A percentile compares a stretch with the other conserved stretches of the same genome.
These are phyloP conservation scores for Trichoderma sp. DNA, from an alignment of 2,329 filamentous ascomycete species.

Conservation along the genomic window DNA sequence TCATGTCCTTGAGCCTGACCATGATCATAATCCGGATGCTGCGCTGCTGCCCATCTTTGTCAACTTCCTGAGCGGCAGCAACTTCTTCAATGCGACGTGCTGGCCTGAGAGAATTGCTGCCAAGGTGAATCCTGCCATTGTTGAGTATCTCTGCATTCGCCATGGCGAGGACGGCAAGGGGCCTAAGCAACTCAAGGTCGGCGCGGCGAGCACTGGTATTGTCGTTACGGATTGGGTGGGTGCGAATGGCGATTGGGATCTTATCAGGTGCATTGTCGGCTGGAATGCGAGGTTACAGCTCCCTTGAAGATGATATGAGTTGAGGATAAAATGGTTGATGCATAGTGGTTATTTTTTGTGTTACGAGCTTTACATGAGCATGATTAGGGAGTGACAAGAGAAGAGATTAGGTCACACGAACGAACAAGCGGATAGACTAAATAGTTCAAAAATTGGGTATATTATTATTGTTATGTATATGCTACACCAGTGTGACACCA, in stretches of 20 bases:
- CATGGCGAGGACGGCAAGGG: slow-evolving; percentile 55
- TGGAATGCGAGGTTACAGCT: slow-evolving; percentile 75
- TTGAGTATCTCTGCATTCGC: slow-evolving; percentile 59
- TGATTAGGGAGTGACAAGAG: no score
- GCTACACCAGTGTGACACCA: background rate
- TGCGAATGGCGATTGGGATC: slow-evolving; percentile 81
- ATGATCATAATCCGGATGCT: slow-evolving; percentile 25
- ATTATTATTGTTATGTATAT: background rate
- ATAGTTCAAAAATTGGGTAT: background rate
- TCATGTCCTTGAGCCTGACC: slow-evolving; percentile 40
- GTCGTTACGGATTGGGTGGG: slow-evolving; percentile 95
- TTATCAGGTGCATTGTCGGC: slow-evolving; percentile 81
- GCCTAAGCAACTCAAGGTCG: slow-evolving; percentile 50
- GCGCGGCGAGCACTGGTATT: slow-evolving; percentile 78
- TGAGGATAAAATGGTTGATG: background rate
- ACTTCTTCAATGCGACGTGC: slow-evolving; percentile 88
- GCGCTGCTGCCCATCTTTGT: slow-evolving; percentile 67
- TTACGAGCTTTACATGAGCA: background rate
- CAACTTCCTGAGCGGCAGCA: slow-evolving; percentile 88
- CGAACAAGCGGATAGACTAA: background rate
- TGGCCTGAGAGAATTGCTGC: slow-evolving; percentile 93
- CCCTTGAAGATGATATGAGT: background rate
- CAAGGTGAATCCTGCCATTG: slow-evolving; percentile 76
- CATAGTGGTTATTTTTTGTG: background rate
- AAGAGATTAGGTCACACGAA: background rate